Evolutionary conservation across 176 grass and related monocot genomes (phyloP).

Genomic region (Musa itinerans): DNA sequence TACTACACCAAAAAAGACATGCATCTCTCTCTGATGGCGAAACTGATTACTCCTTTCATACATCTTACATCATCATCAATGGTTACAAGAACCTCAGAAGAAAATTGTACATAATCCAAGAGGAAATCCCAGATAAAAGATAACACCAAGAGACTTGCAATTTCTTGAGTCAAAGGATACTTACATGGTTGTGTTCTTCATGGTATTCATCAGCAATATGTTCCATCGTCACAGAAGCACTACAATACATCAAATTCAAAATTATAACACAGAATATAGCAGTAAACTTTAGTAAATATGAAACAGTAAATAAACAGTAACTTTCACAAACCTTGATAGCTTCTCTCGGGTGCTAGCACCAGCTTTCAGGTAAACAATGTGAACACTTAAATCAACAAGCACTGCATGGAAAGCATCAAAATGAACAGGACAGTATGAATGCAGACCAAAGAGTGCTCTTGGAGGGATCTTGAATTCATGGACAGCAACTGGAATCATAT

Average conservation of each 20-base stretch:
- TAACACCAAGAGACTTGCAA: not conserved
- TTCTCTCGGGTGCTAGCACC: conserved; percentile 48
- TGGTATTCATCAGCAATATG: not conserved
- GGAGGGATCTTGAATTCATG: conserved; percentile 93
- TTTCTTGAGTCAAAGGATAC: not conserved
- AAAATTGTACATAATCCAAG: not conserved
- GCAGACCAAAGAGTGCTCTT: conserved; percentile 73
- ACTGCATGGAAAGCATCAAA: conserved; percentile 83
- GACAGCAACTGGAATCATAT: conserved; percentile 36
- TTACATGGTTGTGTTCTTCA: conserved; percentile 12
- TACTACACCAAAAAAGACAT: not conserved
- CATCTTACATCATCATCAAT: not conserved
- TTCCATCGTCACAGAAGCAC: conserved; percentile 8
- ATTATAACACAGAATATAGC: not conserved
- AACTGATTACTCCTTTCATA: not conserved
- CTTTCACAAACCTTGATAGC: conserved; percentile 76
- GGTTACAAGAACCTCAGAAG: not conserved
- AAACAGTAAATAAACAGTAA: not conserved
- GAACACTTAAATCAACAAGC: conserved; percentile 74
- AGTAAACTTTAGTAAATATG: not conserved
- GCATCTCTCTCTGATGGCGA: not conserved
- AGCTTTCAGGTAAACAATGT: conserved; percentile 73
- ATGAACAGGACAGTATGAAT: conserved; percentile 88
- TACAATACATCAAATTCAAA: conserved; percentile 1
- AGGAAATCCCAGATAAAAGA: not conserved